Percentiles rank a stretch among this genome's conserved stretches.
Conservation (phyloP, 2,329 filamentous ascomycete genomes). For the Exophiala calicioides region DNA sequence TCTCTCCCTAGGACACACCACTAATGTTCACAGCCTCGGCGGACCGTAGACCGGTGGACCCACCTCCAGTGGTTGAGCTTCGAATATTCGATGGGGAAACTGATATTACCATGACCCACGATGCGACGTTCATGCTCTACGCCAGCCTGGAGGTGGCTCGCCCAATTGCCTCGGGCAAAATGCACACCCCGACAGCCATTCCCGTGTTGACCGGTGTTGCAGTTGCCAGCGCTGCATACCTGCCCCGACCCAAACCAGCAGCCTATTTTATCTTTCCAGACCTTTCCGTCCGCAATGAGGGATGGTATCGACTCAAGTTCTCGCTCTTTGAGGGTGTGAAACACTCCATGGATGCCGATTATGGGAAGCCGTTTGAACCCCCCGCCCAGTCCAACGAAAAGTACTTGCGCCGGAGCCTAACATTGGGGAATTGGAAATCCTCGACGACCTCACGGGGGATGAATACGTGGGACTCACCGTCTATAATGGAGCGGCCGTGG, state of each 20-base stretch:
- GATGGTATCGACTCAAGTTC: conserved; percentile 86
- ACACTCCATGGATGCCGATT: conserved; percentile 75
- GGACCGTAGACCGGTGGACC: conserved; percentile 89
- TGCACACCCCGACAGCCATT: conserved; percentile 67
- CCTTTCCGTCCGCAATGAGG: conserved; percentile 91
- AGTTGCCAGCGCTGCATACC: conserved; percentile 92
- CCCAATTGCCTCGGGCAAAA: conserved; percentile 76
- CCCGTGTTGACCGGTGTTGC: conserved; percentile 92
- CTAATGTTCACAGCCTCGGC: conserved; percentile 63
- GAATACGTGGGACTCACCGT: too few relatives aligned
- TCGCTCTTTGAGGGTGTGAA: conserved; percentile 93
- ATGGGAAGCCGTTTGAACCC: conserved; percentile 46
- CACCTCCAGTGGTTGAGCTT: conserved; percentile 90
- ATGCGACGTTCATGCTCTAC: conserved; percentile 96
- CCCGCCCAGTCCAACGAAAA: conserved; percentile 37
- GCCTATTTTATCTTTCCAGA: conserved; percentile 99
- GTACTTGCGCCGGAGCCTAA: too few relatives aligned
- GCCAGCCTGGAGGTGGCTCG: conserved; percentile 86
- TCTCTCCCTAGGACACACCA: conserved; percentile 12
- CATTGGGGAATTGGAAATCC: too few relatives aligned
- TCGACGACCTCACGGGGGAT: too few relatives aligned
- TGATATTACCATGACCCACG: conserved; percentile 85
- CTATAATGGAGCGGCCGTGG: too few relatives aligned
- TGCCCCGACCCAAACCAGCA: conserved; percentile 75
- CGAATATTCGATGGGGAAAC: conserved; percentile 75